These are phyloP conservation scores for Trichosporon asahii DNA, from an alignment of 1,284 basidiomycete species.

Conservation along the genomic window DNA sequence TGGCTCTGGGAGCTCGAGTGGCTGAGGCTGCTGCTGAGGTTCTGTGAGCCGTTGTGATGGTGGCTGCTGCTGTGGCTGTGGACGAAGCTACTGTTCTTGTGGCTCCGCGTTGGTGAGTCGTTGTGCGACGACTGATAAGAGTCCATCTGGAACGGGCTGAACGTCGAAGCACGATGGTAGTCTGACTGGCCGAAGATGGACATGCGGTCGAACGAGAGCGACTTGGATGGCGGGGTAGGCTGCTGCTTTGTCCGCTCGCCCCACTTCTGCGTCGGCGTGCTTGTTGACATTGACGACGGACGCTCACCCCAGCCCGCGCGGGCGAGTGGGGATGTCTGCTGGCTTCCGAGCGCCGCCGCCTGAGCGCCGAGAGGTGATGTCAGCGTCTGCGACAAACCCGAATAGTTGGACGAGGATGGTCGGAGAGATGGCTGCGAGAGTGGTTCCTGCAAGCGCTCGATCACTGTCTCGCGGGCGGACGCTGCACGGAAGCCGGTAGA, in stretches of 20 bases:
- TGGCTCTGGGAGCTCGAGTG: neutral
- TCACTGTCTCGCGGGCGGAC: neutral
- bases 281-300: neutral
- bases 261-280: neutral
- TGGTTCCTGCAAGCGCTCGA: neutral
- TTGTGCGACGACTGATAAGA: neutral
- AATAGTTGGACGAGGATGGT: neutral
- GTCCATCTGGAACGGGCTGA: neutral
- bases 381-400: neutral
- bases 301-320: neutral
- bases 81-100: neutral
- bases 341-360: neutral
- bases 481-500: neutral
- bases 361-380: neutral
- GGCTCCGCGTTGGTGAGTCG: neutral
- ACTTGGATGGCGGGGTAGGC: neutral
- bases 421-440: neutral
- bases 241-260: neutral
- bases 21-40: neutral
- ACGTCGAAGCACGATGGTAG: neutral
- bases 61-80: neutral
- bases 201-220: neutral
- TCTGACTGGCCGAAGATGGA: neutral
- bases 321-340: neutral
- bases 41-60: neutral